Conservation (phyloP, 352 stramenopile species). For the Phytopythium mirpurense region DNA sequence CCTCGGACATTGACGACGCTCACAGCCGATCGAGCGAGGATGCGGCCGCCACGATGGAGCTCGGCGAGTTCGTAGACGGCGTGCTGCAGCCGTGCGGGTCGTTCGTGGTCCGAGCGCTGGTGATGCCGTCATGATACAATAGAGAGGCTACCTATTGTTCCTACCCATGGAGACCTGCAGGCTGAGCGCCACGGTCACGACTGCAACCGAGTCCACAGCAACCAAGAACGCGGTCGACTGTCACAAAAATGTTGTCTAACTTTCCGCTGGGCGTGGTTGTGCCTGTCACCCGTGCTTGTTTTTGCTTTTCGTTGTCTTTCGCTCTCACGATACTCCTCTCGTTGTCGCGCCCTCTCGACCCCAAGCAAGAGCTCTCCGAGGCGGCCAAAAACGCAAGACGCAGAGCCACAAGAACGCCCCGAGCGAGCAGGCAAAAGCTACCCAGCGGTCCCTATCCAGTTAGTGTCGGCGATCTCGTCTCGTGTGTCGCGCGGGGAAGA, state of each 20-base stretch:
- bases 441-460: constrained; percentile 61
- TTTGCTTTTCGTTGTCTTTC: constrained; percentile 5
- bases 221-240: constrained; percentile 13
- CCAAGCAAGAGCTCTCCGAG: not conserved
- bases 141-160: too few relatives aligned
- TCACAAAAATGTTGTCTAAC: constrained; percentile 79
- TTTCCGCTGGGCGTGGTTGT: constrained; percentile 33
- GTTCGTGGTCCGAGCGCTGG: constrained; percentile 37
- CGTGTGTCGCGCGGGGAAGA: constrained; percentile 42
- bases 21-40: not conserved
- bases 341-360: not conserved
- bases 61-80: constrained; percentile 40
- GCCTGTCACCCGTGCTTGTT: constrained; percentile 8
- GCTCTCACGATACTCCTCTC: not conserved
- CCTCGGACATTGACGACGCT: constrained; percentile 7
- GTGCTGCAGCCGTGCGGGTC: constrained; percentile 36
- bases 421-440: constrained; percentile 21
- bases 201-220: too few relatives aligned
- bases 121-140: constrained; percentile 20
- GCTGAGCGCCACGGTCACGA: too few relatives aligned
- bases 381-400: constrained; percentile 4
- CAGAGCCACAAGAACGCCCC: constrained; percentile 1
- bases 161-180: too few relatives aligned
- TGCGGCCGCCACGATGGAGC: constrained; percentile 12
- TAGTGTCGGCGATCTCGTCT: constrained; percentile 33